Percentiles rank a stretch among this genome's conserved stretches.
Evolutionary conservation across 169 alveolate genomes (phyloP).

Genomic region (Plasmodium malariae): DNA sequence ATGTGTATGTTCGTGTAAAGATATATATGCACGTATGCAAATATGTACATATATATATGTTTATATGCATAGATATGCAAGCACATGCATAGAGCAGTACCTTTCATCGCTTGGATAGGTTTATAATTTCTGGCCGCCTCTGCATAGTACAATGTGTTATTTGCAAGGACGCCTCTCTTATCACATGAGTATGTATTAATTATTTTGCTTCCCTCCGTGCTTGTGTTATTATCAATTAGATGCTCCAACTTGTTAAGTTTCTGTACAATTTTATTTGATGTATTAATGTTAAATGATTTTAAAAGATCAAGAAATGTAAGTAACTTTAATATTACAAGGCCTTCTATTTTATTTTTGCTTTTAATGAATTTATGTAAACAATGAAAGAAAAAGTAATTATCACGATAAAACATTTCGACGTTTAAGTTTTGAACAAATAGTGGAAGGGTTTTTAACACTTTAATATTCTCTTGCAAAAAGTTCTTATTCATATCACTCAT

Average conservation of each 20-base stretch:
- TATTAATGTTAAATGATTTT: slow-evolving; percentile 22
- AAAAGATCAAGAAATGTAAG: slow-evolving; percentile 39
- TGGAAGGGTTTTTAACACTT: slow-evolving; percentile 58
- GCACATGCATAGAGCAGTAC: not conserved
- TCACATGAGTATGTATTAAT: slow-evolving; percentile 46
- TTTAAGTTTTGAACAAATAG: slow-evolving; percentile 42
- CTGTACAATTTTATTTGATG: slow-evolving; percentile 27
- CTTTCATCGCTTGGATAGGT: slow-evolving; percentile 18
- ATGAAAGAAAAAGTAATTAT: slow-evolving; percentile 47
- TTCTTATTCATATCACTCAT: slow-evolving; percentile 5
- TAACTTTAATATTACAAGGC: slow-evolving; percentile 25
- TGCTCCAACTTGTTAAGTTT: slow-evolving; percentile 16
- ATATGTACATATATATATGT: not conserved
- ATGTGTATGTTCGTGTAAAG: no score
- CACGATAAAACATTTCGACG: slow-evolving; percentile 68
- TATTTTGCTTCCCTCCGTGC: not conserved
- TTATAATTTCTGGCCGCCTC: slow-evolving; percentile 34
- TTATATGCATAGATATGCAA: not conserved
- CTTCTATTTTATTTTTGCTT: slow-evolving; percentile 69
- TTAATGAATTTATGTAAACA: slow-evolving; percentile 50
- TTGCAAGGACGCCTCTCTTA: slow-evolving; percentile 11
- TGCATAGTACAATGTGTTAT: slow-evolving; percentile 39
- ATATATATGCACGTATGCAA: not conserved
- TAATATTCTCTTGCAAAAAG: slow-evolving; percentile 47
- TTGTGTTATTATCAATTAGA: slow-evolving; percentile 21